Base-by-base conservation (phyloP, 2,329 filamentous ascomycete genomes). In the Scortechinia acanthostroma region DNA sequence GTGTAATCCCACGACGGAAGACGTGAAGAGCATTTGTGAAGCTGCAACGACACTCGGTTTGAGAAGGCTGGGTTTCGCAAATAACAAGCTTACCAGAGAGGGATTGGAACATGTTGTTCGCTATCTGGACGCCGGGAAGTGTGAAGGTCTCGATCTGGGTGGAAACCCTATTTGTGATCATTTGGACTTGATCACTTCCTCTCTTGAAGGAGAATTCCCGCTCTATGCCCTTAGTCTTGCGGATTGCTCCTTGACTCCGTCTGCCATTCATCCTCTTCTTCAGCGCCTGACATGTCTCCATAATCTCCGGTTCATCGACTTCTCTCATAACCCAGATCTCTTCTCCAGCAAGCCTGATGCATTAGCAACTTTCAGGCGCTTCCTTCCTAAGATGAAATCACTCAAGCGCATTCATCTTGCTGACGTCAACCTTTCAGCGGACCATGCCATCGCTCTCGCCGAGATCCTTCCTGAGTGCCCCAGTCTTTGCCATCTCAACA, bases 361-460 rank as follows among this genome's bases (percentile, higher is more conserved):
- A 2, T 72, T 93, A 23, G 75, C 77, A 3, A 66, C 89, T 3
- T 71, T 97, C 46, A 76, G 93, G 54, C 88, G 87, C 66, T 83
- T 91, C 58, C 71, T 97, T 46, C 91, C 91, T 3, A 83, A 88
- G 60, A 76, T 97, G 66, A 69, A 75, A 22, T 70, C 74, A 3
- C 63, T 98, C 22, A 95, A 91, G 60, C 80, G 93, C 15, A 79
- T 98, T 48, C 91, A 97, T 60, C 73, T 98, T 3, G 77, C 82
- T 17, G 88, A 95, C 63, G 89, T 94, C 19, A 81, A 83, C 33
- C 78, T 98, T 69, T 85, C 80, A 2, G 76, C 91, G 1, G 88
- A 93, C 55, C 90, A 97, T 64, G 88, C 85, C 4, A 97, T 97
- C 58, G 87, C 89, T 4, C 70, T 97, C 14, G 88, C 91, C 2